Evolutionary conservation across 352 stramenopile species (phyloP), one percentile per base, ranked within the genome.

Genomic region (Globisporangium carolinianum): DNA sequence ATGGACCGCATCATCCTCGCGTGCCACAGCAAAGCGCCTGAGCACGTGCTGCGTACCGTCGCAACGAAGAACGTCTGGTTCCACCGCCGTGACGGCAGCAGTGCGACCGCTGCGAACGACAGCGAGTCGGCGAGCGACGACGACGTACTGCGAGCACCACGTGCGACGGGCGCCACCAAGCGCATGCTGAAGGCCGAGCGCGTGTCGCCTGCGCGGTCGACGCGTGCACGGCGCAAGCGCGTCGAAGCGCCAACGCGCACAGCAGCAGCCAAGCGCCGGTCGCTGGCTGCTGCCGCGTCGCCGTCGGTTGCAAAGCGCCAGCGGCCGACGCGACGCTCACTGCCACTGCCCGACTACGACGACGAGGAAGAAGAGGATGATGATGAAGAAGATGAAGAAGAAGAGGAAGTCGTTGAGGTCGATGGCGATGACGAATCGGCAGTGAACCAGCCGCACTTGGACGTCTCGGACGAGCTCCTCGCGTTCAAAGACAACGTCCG

Each of bases 1-100:
- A 89, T 89, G 79, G 79, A 87, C 43, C 73, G 79, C 51, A 73
- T 89, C 50, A 86, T 89, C 48, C 65, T 86, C 35, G 76, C 79
- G 14, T 86, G 75, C 53, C 73, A 83, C 61, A 87, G 76, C 46
- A 71, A 73, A 38, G 75, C 76, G 18, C 71, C 76, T 0, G 69
- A 76, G 61, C 63, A 63, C 35, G 75, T 87, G 60, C 58, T 89
- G 6, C 65, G 62, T 37, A 66, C 65, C 5, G 75, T 91, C 4
- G 79, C 86, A 53, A 87, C 76, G 24, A 80, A 83, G 58, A 68
- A 76, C n/a, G 35, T 89, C 8, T 91, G 76, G 76, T 78, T 89
- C 65, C 66, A 75, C 49, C 57, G 54, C 18, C 54, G 55, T 10
- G 59, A 69, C 48, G 48, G 52, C 2, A 39, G 45, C 4, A 42